Evolutionary conservation across 257 asterid genomes (phyloP).

Genomic region (Gentiana straminea): DNA sequence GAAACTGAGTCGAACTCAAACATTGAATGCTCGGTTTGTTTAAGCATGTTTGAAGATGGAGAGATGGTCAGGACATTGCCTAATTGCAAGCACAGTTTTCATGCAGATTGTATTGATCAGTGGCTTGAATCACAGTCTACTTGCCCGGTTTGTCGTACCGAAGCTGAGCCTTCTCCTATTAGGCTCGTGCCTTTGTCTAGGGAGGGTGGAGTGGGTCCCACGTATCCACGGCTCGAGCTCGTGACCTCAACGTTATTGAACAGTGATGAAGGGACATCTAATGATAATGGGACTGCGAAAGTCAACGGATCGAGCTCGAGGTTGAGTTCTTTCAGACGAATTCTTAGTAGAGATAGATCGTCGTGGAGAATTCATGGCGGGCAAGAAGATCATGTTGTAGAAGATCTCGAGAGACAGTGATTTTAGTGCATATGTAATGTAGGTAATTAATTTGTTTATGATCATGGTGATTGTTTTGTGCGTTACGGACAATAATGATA

Average conservation of each 20-base stretch:
- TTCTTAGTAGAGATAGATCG: conserved; percentile 59
- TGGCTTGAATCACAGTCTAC: conserved; percentile 64
- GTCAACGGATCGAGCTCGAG: conserved; percentile 40
- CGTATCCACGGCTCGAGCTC: conserved; percentile 36
- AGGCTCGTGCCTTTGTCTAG: conserved; percentile 38
- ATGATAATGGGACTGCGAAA: conserved; percentile 18
- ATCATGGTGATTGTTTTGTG: too few species aligned
- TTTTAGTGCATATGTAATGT: neutral
- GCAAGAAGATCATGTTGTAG: conserved; percentile 19
- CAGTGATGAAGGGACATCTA: conserved; percentile 13
- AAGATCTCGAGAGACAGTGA: conserved; percentile 68
- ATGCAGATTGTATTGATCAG: conserved; percentile 58
- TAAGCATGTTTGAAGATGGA: conserved; percentile 49
- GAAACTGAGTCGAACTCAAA: neutral
- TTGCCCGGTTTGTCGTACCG: conserved; percentile 73
- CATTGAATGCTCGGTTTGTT: conserved; percentile 66
- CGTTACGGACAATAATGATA: too few species aligned
- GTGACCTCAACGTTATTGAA: neutral
- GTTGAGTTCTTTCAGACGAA: conserved; percentile 60
- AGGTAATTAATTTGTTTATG: too few species aligned
- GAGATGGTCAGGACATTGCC: conserved; percentile 57
- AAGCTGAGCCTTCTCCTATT: conserved; percentile 36
- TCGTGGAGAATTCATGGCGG: conserved; percentile 39
- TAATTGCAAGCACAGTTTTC: conserved; percentile 69
- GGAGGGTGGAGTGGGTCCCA: conserved; percentile 34